These are phyloP conservation scores for Leccinum boreale DNA, from an alignment of 768 basidiomycete species.

Conservation along the genomic window DNA sequence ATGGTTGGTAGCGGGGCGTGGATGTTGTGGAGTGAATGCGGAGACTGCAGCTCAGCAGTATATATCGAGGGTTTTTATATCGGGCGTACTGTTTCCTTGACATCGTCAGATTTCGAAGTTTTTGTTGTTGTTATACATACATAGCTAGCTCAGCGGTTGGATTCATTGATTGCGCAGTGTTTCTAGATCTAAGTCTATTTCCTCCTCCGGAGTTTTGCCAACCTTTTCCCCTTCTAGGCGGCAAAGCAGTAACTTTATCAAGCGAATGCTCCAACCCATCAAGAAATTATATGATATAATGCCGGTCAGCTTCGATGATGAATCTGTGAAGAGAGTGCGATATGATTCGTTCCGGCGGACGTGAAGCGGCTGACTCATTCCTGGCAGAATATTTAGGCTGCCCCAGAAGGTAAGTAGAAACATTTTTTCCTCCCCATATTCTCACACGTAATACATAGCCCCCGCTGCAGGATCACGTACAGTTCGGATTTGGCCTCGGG, in stretches of 20 bases:
- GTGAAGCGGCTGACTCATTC: neutral
- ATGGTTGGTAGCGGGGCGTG: conserved; percentile 1
- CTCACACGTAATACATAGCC: neutral
- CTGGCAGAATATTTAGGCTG: neutral
- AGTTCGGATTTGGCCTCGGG: neutral
- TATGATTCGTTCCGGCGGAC: no score
- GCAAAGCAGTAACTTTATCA: no score
- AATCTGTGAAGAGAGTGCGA: no score
- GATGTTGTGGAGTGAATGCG: no score
- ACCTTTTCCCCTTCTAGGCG: neutral
- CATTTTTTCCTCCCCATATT: neutral
- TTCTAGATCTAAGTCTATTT: neutral
- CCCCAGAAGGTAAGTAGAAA: neutral
- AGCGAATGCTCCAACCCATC: neutral
- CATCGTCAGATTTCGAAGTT: no score
- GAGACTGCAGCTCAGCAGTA: no score
- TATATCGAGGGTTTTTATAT: no score
- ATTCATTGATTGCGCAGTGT: no score
- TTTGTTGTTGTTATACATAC: no score
- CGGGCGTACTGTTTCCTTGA: no score
- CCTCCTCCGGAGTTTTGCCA: neutral
- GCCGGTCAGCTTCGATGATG: neutral
- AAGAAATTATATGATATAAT: neutral
- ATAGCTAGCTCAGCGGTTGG: no score
- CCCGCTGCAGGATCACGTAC: neutral